Evolutionary conservation across 2,329 filamentous ascomycete genomes (phyloP).

Genomic region (Exophiala bonariae): DNA sequence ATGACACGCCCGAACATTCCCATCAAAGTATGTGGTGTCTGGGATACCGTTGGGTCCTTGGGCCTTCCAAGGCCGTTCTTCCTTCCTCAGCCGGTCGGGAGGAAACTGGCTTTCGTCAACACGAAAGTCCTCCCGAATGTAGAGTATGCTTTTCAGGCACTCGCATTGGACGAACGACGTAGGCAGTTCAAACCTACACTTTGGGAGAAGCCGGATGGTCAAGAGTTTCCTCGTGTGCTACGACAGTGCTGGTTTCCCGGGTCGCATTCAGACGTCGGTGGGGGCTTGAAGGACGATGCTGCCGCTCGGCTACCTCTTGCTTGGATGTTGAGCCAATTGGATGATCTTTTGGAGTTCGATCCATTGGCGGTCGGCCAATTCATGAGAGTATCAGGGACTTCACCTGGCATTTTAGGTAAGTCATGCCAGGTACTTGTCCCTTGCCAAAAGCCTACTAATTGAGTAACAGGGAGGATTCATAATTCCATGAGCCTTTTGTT

Average conservation of each 20-base stretch:
- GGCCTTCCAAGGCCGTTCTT: constrained; percentile 26
- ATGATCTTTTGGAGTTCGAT: constrained; percentile 10
- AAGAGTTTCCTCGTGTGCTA: constrained; percentile 32
- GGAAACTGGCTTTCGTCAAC: constrained; percentile 29
- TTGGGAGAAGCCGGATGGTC: constrained; percentile 46
- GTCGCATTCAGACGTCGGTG: constrained; percentile 52
- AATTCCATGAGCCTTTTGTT: constrained; percentile 7
- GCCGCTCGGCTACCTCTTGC: constrained; percentile 48
- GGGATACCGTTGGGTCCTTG: constrained; percentile 31
- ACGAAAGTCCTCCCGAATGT: constrained; percentile 32
- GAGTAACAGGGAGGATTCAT: constrained; percentile 4
- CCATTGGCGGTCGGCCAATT: constrained; percentile 4
- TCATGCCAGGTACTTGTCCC: too few relatives aligned
- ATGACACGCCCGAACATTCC: constrained; percentile 2
- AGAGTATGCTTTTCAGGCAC: constrained; percentile 39
- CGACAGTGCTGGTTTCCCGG: constrained; percentile 60
- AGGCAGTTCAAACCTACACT: constrained; percentile 52
- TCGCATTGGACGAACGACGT: constrained; percentile 39
- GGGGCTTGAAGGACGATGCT: constrained; percentile 46
- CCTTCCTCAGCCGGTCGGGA: constrained; percentile 12
- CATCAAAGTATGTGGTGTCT: constrained; percentile 30
- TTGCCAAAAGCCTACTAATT: too few relatives aligned
- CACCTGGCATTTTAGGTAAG: constrained; percentile 4
- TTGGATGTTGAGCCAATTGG: constrained; percentile 49
- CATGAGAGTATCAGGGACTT: constrained; percentile 3